Percentiles rank a stretch among this genome's conserved stretches.
Conservation (phyloP, 179 eudicot species). For the Camellia oleifera region DNA sequence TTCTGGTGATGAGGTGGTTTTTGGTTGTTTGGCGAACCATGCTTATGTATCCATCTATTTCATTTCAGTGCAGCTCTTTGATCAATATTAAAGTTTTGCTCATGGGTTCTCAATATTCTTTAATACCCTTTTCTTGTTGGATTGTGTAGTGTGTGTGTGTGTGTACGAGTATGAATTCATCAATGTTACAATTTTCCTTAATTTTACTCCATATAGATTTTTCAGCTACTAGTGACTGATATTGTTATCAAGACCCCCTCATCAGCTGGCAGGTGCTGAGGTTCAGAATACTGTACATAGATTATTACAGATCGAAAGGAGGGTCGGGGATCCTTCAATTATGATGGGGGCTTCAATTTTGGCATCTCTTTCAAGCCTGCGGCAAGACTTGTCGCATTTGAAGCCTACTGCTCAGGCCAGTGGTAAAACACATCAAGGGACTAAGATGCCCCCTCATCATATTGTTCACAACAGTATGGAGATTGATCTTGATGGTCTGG, state of each 20-base stretch:
- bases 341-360: slow-evolving; percentile 85
- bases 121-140: not conserved
- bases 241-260: slow-evolving; percentile 58
- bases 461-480: slow-evolving; percentile 60
- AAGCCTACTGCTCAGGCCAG: slow-evolving; percentile 53
- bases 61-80: not conserved
- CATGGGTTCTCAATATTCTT: not conserved
- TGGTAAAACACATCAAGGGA: slow-evolving; percentile 48
- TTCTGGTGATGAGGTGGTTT: slow-evolving; percentile 89
- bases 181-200: slow-evolving; percentile 27
- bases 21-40: slow-evolving; percentile 61
- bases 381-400: slow-evolving; percentile 57
- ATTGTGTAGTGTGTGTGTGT: not conserved
- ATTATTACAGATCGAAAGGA: slow-evolving; percentile 51
- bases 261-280: slow-evolving; percentile 52
- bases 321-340: slow-evolving; percentile 82
- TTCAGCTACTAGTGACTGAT: slow-evolving; percentile 61
- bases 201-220: slow-evolving; percentile 47
- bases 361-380: slow-evolving; percentile 77
- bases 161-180: not conserved
- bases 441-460: slow-evolving; percentile 64
- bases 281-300: slow-evolving; percentile 46
- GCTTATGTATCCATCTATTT: slow-evolving; percentile 78
- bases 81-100: not conserved
- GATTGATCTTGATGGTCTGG: slow-evolving; percentile 66